Conservation (phyloP, 2,329 filamentous ascomycete genomes). For the Ceratocystis huliohia region DNA sequence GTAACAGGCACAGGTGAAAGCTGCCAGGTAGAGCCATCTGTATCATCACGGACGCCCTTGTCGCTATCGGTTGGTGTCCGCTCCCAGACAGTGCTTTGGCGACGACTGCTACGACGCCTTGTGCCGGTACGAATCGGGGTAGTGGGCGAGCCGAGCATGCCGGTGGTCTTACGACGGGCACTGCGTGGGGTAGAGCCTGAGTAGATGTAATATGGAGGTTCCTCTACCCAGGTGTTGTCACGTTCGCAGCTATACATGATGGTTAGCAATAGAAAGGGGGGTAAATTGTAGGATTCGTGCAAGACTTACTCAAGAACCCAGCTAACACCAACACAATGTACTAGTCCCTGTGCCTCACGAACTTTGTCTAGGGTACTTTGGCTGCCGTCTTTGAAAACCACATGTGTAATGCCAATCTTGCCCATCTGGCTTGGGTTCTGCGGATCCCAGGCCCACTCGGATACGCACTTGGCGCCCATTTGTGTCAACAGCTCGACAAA, state of each 20-base stretch:
- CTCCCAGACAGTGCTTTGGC: conserved; percentile 44
- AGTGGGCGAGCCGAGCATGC: conserved; percentile 34
- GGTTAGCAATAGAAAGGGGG: conserved; percentile 21
- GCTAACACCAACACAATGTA: conserved; percentile 74
- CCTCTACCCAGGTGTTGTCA: conserved; percentile 64
- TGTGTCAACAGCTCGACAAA: conserved; percentile 67
- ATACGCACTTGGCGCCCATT: conserved; percentile 71
- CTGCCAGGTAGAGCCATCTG: conserved; percentile 34
- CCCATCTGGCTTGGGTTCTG: conserved; percentile 26
- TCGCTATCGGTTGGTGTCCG: conserved; percentile 37
- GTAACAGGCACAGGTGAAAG: conserved; percentile 47
- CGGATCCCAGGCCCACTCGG: conserved; percentile 54
- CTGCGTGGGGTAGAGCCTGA: conserved; percentile 54
- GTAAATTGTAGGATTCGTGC: not conserved
- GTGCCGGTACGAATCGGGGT: conserved; percentile 38
- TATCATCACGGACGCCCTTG: conserved; percentile 25
- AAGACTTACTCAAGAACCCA: conserved; percentile 74
- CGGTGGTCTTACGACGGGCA: conserved; percentile 69
- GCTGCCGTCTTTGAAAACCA: conserved; percentile 79
- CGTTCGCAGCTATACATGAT: conserved; percentile 53
- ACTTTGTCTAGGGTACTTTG: conserved; percentile 73
- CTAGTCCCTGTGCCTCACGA: conserved; percentile 54
- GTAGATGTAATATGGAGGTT: conserved; percentile 56
- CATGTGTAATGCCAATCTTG: conserved; percentile 69
- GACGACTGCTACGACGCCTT: conserved; percentile 36